These are phyloP conservation scores for Phytophthora chlamydospora DNA, from an alignment of 352 stramenopile species.

Conservation along the genomic window DNA sequence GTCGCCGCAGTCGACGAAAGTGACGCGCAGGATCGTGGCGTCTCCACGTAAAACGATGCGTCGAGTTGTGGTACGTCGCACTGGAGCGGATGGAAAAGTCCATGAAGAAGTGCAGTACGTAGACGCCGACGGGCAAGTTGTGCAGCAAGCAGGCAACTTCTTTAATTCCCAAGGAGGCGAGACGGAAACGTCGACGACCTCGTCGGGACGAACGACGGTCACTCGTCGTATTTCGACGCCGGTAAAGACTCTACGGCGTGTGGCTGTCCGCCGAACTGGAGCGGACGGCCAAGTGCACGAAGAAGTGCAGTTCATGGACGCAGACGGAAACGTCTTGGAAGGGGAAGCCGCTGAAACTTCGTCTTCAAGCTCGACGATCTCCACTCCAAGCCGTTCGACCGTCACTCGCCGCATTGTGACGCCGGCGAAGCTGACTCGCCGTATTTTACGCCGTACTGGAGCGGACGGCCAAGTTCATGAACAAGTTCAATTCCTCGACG, in stretches of 20 bases:
- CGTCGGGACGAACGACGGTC: slow-evolving; percentile 1
- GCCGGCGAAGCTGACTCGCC: slow-evolving; percentile 20
- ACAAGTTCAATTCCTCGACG: slow-evolving; percentile 34
- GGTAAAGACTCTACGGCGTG: slow-evolving; percentile 11
- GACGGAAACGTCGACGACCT: background rate
- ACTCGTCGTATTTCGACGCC: slow-evolving; percentile 18
- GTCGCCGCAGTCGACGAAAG: slow-evolving; percentile 22
- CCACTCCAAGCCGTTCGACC: background rate
- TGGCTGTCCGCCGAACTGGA: slow-evolving; percentile 21
- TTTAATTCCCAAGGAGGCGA: slow-evolving; percentile 15
- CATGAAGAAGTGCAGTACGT: slow-evolving; percentile 31
- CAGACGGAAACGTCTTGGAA: slow-evolving; percentile 16
- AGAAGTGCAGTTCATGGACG: slow-evolving; percentile 25
- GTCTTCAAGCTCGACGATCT: background rate
- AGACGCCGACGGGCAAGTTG: slow-evolving; percentile 22
- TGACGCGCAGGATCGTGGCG: slow-evolving; percentile 27
- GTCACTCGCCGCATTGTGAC: slow-evolving; percentile 24
- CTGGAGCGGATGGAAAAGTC: slow-evolving; percentile 22
- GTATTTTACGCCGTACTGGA: slow-evolving; percentile 29
- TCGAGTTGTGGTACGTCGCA: slow-evolving; percentile 26
- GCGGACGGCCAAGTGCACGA: slow-evolving; percentile 23
- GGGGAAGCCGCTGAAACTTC: background rate
- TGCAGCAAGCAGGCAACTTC: slow-evolving; percentile 10
- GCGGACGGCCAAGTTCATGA: slow-evolving; percentile 23
- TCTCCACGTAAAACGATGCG: slow-evolving; percentile 32